Percentiles rank a stretch among this genome's conserved stretches.
These are phyloP conservation scores for Pseudomonodictys pantanalensis DNA, from an alignment of 495 filamentous ascomycete genomes.

Conservation along the genomic window DNA sequence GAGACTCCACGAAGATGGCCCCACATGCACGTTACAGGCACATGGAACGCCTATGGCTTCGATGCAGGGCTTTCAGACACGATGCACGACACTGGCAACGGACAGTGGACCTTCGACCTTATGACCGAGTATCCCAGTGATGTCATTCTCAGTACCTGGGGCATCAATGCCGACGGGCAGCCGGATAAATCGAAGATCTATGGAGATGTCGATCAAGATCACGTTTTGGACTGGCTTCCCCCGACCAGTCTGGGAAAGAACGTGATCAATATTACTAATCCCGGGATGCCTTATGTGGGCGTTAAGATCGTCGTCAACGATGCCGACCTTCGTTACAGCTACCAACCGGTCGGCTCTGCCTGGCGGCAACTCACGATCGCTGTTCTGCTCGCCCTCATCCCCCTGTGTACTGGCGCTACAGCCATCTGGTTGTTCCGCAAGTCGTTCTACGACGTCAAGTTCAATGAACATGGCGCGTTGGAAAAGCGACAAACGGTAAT, in stretches of 20 bases:
- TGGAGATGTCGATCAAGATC: conserved; percentile 62
- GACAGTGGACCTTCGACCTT: conserved; percentile 60
- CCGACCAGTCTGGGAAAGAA: conserved; percentile 56
- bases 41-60: conserved; percentile 67
- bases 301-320: conserved; percentile 60
- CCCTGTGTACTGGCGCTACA: conserved; percentile 49
- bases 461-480: conserved; percentile 62
- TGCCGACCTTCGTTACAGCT: conserved; percentile 50
- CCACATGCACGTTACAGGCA: conserved; percentile 63
- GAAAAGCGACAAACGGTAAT: conserved; percentile 8
- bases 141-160: conserved; percentile 68
- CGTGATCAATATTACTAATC: conserved; percentile 60
- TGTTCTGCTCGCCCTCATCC: conserved; percentile 56
- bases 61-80: conserved; percentile 60
- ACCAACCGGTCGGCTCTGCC: conserved; percentile 55
- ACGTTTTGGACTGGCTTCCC: conserved; percentile 61
- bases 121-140: conserved; percentile 64
- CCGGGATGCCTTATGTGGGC: conserved; percentile 56
- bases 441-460: conserved; percentile 68
- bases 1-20: conserved; percentile 53
- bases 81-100: conserved; percentile 53
- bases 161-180: conserved; percentile 62
- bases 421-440: conserved; percentile 61
- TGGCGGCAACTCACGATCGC: conserved; percentile 59
- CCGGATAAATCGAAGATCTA: conserved; percentile 59